phyloP scores from a whole-genome alignment of 1,284 basidiomycete genomes.

The Puccinia triticina region DNA sequence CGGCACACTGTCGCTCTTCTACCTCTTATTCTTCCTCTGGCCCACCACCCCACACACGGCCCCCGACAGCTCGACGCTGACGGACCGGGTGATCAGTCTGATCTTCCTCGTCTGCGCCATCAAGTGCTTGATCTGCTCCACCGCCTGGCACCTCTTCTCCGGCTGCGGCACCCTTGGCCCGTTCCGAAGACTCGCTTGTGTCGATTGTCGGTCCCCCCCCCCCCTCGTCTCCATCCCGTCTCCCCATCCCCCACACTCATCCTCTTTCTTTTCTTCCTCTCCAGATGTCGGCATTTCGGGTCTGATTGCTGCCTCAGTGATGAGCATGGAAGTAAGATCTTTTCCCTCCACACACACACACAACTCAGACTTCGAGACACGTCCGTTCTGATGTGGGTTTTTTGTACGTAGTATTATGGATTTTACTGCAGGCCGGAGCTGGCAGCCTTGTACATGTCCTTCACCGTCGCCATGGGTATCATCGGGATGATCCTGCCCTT shows the following conservation, averaged over 20 bases:
- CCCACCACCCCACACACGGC: conserved; percentile 40
- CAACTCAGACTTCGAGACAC: neutral
- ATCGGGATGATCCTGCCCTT: conserved; percentile 51
- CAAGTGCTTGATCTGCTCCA: conserved; percentile 47
- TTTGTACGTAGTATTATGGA: conserved; percentile 35
- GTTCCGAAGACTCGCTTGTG: conserved; percentile 48
- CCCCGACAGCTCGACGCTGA: conserved; percentile 25
- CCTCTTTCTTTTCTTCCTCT: neutral
- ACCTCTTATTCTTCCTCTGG: conserved; percentile 47
- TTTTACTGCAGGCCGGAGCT: conserved; percentile 42
- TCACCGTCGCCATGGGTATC: conserved; percentile 41
- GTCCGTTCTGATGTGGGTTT: neutral
- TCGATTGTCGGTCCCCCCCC: conserved; percentile 21
- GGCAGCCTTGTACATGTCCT: conserved; percentile 28
- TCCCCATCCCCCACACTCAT: neutral
- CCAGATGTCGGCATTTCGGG: conserved; percentile 45
- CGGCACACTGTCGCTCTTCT: conserved; percentile 38
- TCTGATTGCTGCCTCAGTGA: conserved; percentile 48
- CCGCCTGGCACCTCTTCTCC: conserved; percentile 50
- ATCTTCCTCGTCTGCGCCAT: conserved; percentile 49
- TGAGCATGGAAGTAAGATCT: conserved; percentile 29
- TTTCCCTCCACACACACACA: neutral
- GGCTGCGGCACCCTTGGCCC: conserved; percentile 46
- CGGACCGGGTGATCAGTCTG: conserved; percentile 35
- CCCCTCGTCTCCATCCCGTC: neutral